Base-by-base conservation (phyloP, 2,329 filamentous ascomycete species). In the Colletotrichum eleusines region DNA sequence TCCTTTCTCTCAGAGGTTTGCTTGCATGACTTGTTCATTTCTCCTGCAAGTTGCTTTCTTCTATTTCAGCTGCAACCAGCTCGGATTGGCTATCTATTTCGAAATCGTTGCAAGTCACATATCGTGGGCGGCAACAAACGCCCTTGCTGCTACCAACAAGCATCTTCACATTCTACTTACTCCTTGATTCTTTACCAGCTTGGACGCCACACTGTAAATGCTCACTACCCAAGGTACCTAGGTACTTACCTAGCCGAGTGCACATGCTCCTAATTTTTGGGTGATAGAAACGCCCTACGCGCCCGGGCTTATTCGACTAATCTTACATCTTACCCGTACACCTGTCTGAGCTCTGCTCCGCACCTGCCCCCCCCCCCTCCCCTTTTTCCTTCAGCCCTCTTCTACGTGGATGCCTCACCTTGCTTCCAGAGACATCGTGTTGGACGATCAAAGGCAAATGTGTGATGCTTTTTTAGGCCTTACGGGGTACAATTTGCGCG, bases 151-250 rank as follows among this genome's bases (percentile, higher is more conserved):
- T n/a, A n/a, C n/a, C n/a, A n/a, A n/a, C n/a, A n/a, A n/a, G n/a
- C n/a, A n/a, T n/a, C n/a, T n/a, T n/a, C n/a, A n/a, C n/a, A 31
- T 7, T 9, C 20, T 35, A 63, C 67, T 28, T 33, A 33, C 38
- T 5, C 12, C 26, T 35, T 35, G 11, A 7, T 54, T 18, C 44
- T 26, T 38, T 23, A 20, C 40, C 26, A n/a, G 28, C 44, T 44
- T 40, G 5, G 8, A 59, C 59, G 69, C 69, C 69, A 71, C 59
- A 71, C 64, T 59, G 64, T 60, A 69, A 68, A 54, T 55, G 40
- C 46, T 35, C 44, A n/a, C 42, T 44, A 12, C 8, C 18, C 3
- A 46, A n/a, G 44, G 18, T 44, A 12, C 8, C 18, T 5, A 46
- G 44, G 44, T 23, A 23, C 8, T 8, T 1, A 46, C 20, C 20